Conservation (phyloP, 257 asterid genomes). For the Nicotiana paniculata region DNA sequence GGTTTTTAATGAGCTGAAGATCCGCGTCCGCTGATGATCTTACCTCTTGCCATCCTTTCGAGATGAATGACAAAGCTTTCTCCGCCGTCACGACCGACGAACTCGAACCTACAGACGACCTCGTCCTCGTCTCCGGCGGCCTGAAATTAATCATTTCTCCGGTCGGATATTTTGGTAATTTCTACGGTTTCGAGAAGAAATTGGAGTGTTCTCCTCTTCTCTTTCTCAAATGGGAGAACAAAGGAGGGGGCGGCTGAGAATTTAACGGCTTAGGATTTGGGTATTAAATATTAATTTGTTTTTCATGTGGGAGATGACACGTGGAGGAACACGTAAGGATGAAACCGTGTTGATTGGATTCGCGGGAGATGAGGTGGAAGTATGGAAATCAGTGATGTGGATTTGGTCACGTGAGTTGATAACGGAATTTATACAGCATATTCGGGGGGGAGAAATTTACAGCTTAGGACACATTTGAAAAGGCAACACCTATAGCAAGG, state of each 20-base stretch:
- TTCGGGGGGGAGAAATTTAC: too few relatives aligned
- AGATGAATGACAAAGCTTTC: slow-evolving; percentile 84
- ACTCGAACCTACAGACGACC: slow-evolving; percentile 30
- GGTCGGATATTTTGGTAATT: not conserved
- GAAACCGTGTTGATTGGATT: slow-evolving; percentile 18
- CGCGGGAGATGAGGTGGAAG: slow-evolving; percentile 10
- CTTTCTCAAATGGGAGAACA: not conserved
- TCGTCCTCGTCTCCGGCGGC: slow-evolving; percentile 57
- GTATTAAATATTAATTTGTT: not conserved
- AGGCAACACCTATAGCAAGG: too few relatives aligned
- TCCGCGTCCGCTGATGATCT: slow-evolving; percentile 97
- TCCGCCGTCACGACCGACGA: slow-evolving; percentile 70
- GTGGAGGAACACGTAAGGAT: slow-evolving; percentile 31
- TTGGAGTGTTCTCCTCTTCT: not conserved
- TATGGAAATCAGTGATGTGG: slow-evolving; percentile 21
- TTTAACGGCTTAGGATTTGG: slow-evolving; percentile 14
- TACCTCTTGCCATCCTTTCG: slow-evolving; percentile 97
- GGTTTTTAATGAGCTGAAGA: slow-evolving; percentile 68
- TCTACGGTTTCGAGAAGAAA: not conserved
- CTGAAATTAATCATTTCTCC: slow-evolving; percentile 37
- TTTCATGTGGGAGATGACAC: not conserved
- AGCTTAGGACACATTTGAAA: too few relatives aligned
- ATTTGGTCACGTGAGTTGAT: slow-evolving; percentile 19
- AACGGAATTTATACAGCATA: not conserved
- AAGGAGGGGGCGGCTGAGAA: not conserved